These are phyloP conservation scores for Lentithecium fluviatile DNA, from an alignment of 495 filamentous ascomycete genomes.

Conservation along the genomic window DNA sequence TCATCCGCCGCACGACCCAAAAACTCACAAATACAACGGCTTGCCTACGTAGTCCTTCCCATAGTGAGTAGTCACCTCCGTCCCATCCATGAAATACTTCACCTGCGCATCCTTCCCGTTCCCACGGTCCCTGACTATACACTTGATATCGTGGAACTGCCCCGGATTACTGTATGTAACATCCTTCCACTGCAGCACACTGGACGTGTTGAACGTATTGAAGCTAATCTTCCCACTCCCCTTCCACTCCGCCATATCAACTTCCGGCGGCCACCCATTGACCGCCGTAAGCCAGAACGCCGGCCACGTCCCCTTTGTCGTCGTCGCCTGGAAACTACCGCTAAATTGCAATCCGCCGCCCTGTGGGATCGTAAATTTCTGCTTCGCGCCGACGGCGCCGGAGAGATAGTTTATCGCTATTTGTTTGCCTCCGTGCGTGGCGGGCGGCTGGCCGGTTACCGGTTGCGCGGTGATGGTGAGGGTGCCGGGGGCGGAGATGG, in stretches of 20 bases:
- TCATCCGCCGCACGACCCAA: too few relatives aligned
- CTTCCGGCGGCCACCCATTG: constrained; percentile 49
- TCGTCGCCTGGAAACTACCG: constrained; percentile 54
- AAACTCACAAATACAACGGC: constrained; percentile 26
- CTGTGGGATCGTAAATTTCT: constrained; percentile 38
- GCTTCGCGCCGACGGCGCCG: constrained; percentile 51
- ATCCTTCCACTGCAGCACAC: constrained; percentile 49
- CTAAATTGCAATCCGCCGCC: constrained; percentile 55
- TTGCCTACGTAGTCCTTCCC: constrained; percentile 46
- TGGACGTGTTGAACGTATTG: constrained; percentile 61
- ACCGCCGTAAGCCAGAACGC: constrained; percentile 43
- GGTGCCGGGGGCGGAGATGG: constrained; percentile 36
- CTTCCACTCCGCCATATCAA: constrained; percentile 65
- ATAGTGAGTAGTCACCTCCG: constrained; percentile 51
- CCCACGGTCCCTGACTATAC: constrained; percentile 50
- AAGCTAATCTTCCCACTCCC: constrained; percentile 60
- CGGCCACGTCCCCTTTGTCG: constrained; percentile 56
- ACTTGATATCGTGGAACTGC: constrained; percentile 52
- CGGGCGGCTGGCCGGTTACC: constrained; percentile 45
- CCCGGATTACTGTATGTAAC: constrained; percentile 50
- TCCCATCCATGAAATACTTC: constrained; percentile 56
- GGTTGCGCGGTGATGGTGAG: constrained; percentile 51
- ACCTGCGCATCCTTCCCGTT: constrained; percentile 55
- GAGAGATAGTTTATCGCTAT: constrained; percentile 57
- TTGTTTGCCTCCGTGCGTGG: constrained; percentile 47